A percentile compares a stretch with the other conserved stretches of the same genome.
phyloP scores from a whole-genome alignment of 495 filamentous ascomycete genomes.

The Hypoxylon cercidicola region DNA sequence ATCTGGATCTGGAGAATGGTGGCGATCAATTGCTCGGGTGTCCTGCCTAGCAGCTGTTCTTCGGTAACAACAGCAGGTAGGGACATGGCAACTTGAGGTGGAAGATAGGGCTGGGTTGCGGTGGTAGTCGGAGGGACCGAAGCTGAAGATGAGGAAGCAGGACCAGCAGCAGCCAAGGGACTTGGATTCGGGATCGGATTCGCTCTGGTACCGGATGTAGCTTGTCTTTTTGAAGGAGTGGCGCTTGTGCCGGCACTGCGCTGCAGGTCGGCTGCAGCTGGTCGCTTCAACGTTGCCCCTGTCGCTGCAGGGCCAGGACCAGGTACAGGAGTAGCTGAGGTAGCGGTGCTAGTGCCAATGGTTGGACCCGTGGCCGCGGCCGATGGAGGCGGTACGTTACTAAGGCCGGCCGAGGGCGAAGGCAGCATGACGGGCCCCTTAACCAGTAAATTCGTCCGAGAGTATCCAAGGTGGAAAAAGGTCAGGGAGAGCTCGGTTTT shows the following conservation, averaged over 20 bases:
- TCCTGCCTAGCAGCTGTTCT: slow-evolving; percentile 45
- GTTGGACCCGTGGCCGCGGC: slow-evolving; percentile 39
- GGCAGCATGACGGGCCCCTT: slow-evolving; percentile 41
- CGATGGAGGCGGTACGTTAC: slow-evolving; percentile 42
- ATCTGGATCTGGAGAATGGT: slow-evolving; percentile 48
- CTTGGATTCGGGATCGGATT: slow-evolving; percentile 41
- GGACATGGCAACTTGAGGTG: slow-evolving; percentile 44
- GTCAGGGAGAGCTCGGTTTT: slow-evolving; percentile 20
- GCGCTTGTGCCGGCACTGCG: slow-evolving; percentile 48
- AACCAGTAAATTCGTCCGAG: slow-evolving; percentile 42
- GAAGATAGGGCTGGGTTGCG: slow-evolving; percentile 38
- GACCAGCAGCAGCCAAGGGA: slow-evolving; percentile 36
- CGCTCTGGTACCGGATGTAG: slow-evolving; percentile 40
- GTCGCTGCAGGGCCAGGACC: slow-evolving; percentile 46
- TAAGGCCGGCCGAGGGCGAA: slow-evolving; percentile 42
- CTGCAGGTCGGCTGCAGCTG: slow-evolving; percentile 50
- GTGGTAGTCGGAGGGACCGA: slow-evolving; percentile 39
- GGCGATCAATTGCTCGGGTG: slow-evolving; percentile 47
- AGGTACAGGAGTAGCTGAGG: slow-evolving; percentile 43
- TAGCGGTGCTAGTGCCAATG: slow-evolving; percentile 43
- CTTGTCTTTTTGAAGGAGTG: slow-evolving; percentile 49
- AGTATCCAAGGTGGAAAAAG: slow-evolving; percentile 27
- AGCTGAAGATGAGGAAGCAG: slow-evolving; percentile 37
- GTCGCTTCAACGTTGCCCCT: slow-evolving; percentile 48
- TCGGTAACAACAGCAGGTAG: slow-evolving; percentile 43